These are phyloP conservation scores for Dentipellis fragilis DNA, from an alignment of 768 basidiomycete genomes.

Conservation along the genomic window DNA sequence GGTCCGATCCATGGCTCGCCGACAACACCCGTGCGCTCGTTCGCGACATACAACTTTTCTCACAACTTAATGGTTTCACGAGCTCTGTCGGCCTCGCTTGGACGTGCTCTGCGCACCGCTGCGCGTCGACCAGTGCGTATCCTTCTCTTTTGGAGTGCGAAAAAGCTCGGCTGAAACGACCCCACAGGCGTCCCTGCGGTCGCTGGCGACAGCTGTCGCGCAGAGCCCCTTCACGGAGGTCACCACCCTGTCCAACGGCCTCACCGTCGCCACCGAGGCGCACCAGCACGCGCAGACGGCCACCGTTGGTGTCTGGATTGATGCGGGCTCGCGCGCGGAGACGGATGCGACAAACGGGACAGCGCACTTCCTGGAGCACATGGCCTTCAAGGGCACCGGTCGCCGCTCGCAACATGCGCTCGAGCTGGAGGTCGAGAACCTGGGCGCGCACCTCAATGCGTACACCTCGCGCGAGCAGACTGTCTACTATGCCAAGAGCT, in stretches of 20 bases:
- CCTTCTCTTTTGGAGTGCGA: neutral
- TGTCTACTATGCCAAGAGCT: slow-evolving; percentile 98
- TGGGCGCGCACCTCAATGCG: slow-evolving; percentile 95
- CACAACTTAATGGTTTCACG: slow-evolving; percentile 32
- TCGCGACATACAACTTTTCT: neutral
- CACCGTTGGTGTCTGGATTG: slow-evolving; percentile 99
- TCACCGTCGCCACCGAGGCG: slow-evolving; percentile 89
- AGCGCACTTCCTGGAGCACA: slow-evolving; percentile 97
- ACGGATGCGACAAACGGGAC: slow-evolving; percentile 91
- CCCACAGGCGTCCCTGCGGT: slow-evolving; percentile 44
- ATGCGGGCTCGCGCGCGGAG: slow-evolving; percentile 95
- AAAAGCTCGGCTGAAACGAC: slow-evolving; percentile 10
- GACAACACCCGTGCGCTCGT: neutral
- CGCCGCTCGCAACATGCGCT: slow-evolving; percentile 81
- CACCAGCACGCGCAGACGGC: slow-evolving; percentile 90
- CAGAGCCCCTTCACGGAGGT: slow-evolving; percentile 77
- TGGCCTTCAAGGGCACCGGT: slow-evolving; percentile 96
- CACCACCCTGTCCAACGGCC: slow-evolving; percentile 87
- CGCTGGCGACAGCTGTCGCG: slow-evolving; percentile 63
- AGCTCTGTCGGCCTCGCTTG: slow-evolving; percentile 34
- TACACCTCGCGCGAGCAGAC: slow-evolving; percentile 99
- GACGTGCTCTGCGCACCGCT: slow-evolving; percentile 29
- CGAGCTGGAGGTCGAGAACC: slow-evolving; percentile 95
- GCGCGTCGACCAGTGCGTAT: slow-evolving; percentile 28
- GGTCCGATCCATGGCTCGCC: neutral